Percentiles rank a stretch among this genome's conserved stretches.
These are phyloP conservation scores for Noccaea caerulescens DNA, from an alignment of 345 rosid species.

Conservation along the genomic window DNA sequence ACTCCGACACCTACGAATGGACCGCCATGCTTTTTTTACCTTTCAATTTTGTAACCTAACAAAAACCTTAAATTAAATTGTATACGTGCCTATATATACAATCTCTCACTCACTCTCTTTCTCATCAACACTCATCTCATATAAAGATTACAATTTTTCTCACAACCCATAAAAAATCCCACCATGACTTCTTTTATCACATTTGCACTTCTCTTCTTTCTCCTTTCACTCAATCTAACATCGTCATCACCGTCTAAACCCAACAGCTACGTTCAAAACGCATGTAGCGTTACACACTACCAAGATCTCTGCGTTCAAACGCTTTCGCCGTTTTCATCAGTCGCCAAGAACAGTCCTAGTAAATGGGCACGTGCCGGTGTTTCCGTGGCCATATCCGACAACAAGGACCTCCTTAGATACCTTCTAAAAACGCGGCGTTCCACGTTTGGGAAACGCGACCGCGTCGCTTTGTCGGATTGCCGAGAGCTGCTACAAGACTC, in stretches of 20 bases:
- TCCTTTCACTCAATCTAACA: conserved; percentile 31
- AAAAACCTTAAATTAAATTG: conserved; percentile 1
- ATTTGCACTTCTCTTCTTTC: conserved; percentile 41
- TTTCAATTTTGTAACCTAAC: conserved; percentile 15
- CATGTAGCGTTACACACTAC: conserved; percentile 79
- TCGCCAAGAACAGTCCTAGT: conserved; percentile 65
- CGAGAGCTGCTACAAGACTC: conserved; percentile 60
- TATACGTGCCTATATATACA: conserved; percentile 34
- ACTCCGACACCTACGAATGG: conserved; percentile 39
- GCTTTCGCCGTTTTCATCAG: conserved; percentile 61
- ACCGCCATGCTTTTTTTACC: conserved; percentile 26
- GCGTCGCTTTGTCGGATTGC: conserved; percentile 70
- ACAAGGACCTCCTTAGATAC: conserved; percentile 54
- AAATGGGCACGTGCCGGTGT: conserved; percentile 89
- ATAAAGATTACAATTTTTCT: conserved; percentile 4
- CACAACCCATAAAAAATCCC: background rate
- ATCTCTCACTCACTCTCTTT: conserved; percentile 5
- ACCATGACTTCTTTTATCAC: conserved; percentile 32
- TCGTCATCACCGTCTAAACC: conserved; percentile 25
- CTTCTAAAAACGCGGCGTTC: conserved; percentile 37
- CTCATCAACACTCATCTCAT: background rate
- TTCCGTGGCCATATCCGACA: conserved; percentile 67
- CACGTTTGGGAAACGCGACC: conserved; percentile 48
- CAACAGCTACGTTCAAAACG: conserved; percentile 56
- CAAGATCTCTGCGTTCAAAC: conserved; percentile 62